Conservation (phyloP, 768 basidiomycete genomes). For the Flagelloscypha sp. region DNA sequence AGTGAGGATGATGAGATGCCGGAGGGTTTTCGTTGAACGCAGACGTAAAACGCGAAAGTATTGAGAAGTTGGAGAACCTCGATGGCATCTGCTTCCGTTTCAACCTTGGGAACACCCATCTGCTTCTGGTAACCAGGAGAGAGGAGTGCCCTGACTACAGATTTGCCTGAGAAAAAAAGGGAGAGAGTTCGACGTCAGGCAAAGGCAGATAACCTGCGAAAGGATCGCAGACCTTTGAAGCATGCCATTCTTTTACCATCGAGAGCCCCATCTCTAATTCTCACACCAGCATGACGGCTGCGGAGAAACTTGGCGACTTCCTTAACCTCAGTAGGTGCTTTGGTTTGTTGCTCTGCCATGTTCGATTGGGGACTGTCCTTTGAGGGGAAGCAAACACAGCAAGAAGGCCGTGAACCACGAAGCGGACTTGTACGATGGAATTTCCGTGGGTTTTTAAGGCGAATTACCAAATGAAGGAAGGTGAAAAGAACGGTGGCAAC, state of each 20-base stretch:
- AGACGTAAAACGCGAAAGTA: conserved; percentile 62
- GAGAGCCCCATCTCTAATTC: conserved; percentile 54
- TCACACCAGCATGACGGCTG: conserved; percentile 57
- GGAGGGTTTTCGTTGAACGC: conserved; percentile 38
- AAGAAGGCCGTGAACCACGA: too few species aligned
- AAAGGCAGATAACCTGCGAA: too few species aligned
- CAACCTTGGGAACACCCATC: conserved; percentile 48
- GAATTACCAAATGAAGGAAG: too few species aligned
- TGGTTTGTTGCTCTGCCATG: conserved; percentile 46
- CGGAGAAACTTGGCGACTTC: conserved; percentile 57
- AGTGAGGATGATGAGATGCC: conserved; percentile 7
- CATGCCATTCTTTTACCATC: conserved; percentile 71
- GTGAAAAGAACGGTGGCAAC: too few species aligned
- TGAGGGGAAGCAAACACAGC: too few species aligned
- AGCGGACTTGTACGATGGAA: too few species aligned
- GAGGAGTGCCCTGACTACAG: conserved; percentile 58
- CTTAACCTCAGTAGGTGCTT: conserved; percentile 46
- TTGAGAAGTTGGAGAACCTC: conserved; percentile 43
- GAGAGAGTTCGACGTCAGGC: too few species aligned
- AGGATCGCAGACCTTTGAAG: conserved; percentile 69
- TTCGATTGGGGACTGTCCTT: too few species aligned
- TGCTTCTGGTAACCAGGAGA: conserved; percentile 59
- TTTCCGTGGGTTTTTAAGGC: too few species aligned
- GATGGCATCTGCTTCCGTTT: conserved; percentile 48
- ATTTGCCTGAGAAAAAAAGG: conserved; percentile 48